A percentile compares a stretch with the other conserved stretches of the same genome.
These are phyloP conservation scores for Fusarium pininemorale DNA, from an alignment of 2,329 filamentous ascomycete species.

Conservation along the genomic window DNA sequence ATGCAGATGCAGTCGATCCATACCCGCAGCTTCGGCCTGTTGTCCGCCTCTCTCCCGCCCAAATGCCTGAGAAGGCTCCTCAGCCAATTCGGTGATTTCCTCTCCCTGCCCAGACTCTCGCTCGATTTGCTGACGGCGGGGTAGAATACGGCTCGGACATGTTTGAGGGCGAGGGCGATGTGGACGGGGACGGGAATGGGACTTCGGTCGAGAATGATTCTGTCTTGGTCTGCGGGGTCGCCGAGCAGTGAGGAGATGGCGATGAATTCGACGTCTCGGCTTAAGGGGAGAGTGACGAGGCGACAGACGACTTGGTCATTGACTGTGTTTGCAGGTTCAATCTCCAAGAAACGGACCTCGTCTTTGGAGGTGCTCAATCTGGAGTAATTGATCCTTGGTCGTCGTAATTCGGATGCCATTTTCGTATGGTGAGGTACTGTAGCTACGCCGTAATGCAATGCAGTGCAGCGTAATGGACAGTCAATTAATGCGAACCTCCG, in stretches of 20 bases:
- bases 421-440: neutral
- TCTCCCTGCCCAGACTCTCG: constrained; percentile 23
- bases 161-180: constrained; percentile 44
- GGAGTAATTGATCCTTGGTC: constrained; percentile 24
- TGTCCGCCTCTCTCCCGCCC: constrained; percentile 23
- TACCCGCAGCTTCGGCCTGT: constrained; percentile 36
- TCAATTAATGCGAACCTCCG: neutral
- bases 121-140: constrained; percentile 35
- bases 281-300: constrained; percentile 44
- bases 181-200: constrained; percentile 42
- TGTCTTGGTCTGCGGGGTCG: constrained; percentile 43
- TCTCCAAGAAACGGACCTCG: constrained; percentile 48
- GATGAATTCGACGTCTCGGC: constrained; percentile 40
- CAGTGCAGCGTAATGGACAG: neutral
- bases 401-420: constrained; percentile 8
- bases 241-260: constrained; percentile 46
- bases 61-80: constrained; percentile 17
- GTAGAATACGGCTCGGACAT: constrained; percentile 48
- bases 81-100: constrained; percentile 22
- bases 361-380: constrained; percentile 19
- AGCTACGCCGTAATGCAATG: neutral
- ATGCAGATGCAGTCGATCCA: constrained; percentile 47
- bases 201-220: constrained; percentile 43
- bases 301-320: constrained; percentile 47
- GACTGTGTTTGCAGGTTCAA: constrained; percentile 42